phyloP scores from a whole-genome alignment of 176 grass and related monocot species.

The Eremochloa ophiuroides region DNA sequence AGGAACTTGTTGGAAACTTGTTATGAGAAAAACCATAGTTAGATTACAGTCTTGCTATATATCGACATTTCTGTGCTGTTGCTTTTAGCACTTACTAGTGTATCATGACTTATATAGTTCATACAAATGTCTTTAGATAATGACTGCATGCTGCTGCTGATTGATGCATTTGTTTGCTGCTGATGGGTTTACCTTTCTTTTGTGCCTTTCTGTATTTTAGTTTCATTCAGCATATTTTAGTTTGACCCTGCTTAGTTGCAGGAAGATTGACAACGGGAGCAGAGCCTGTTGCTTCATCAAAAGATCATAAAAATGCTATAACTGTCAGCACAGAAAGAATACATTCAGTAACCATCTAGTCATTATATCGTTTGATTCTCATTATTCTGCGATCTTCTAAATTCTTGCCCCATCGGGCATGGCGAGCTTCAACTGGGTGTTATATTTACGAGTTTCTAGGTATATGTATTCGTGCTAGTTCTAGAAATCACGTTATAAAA shows the following conservation, averaged over 20 bases:
- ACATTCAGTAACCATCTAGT: neutral
- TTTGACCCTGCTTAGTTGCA: neutral
- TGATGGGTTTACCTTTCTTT: neutral
- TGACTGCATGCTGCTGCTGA: neutral
- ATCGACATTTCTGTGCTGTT: constrained; percentile 2
- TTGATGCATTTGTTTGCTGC: neutral
- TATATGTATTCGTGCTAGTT: neutral
- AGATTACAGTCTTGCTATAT: neutral
- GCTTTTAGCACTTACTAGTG: neutral
- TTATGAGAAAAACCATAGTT: neutral
- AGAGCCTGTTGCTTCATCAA: neutral
- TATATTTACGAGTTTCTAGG: neutral
- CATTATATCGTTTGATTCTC: neutral
- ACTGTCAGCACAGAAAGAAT: neutral
- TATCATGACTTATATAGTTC: constrained; percentile 2
- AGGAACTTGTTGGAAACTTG: constrained; percentile 2
- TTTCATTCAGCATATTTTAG: neutral
- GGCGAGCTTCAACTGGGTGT: neutral
- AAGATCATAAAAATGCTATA: neutral
- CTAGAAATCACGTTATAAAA: neutral
- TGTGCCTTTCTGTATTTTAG: neutral
- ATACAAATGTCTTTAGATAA: neutral
- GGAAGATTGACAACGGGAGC: neutral
- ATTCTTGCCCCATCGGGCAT: neutral
- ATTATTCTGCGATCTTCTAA: too few species aligned